A percentile compares a stretch with the other conserved stretches of the same genome.
phyloP scores from a whole-genome alignment of 1,139 yeast genomes.

The Pichia norvegensis region DNA sequence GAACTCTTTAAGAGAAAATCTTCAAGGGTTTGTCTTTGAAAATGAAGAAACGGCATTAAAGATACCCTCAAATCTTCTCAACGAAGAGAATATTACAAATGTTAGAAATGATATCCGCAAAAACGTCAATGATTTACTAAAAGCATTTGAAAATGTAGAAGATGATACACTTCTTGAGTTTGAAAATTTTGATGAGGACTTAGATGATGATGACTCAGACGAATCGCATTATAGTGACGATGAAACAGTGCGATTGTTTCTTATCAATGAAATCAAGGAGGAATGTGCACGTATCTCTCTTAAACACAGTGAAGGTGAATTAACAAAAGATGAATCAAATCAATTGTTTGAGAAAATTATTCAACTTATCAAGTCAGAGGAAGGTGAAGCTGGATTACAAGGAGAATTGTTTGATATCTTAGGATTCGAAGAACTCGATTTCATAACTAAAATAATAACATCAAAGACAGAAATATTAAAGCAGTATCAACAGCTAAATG shows the following conservation, averaged over 20 bases:
- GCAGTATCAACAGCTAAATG: conserved; percentile 14
- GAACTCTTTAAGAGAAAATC: conserved; percentile 51
- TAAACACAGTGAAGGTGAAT: conserved; percentile 16
- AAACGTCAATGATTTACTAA: conserved; percentile 32
- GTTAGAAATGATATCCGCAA: conserved; percentile 27
- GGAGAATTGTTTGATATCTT: conserved; percentile 64
- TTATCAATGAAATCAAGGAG: conserved; percentile 29
- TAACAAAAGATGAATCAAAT: conserved; percentile 5
- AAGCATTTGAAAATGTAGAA: conserved; percentile 31
- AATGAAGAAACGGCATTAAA: conserved; percentile 24
- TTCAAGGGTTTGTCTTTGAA: conserved; percentile 31
- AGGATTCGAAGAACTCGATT: conserved; percentile 79
- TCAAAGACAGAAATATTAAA: conserved; percentile 32
- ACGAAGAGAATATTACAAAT: conserved; percentile 17
- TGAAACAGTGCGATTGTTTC: conserved; percentile 9
- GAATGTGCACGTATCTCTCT: conserved; percentile 31
- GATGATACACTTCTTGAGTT: conserved; percentile 22
- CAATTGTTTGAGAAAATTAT: conserved; percentile 28
- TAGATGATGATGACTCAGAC: conserved; percentile 20
- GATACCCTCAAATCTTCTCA: conserved; percentile 23
- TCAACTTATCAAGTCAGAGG: conserved; percentile 27
- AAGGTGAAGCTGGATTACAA: conserved; percentile 56
- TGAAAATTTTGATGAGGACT: conserved; percentile 12
- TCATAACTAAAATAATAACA: conserved; percentile 60
- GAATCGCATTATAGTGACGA: conserved; percentile 12